Base-by-base conservation (phyloP, 2,329 filamentous ascomycete species). In the Fusarium proliferatum region DNA sequence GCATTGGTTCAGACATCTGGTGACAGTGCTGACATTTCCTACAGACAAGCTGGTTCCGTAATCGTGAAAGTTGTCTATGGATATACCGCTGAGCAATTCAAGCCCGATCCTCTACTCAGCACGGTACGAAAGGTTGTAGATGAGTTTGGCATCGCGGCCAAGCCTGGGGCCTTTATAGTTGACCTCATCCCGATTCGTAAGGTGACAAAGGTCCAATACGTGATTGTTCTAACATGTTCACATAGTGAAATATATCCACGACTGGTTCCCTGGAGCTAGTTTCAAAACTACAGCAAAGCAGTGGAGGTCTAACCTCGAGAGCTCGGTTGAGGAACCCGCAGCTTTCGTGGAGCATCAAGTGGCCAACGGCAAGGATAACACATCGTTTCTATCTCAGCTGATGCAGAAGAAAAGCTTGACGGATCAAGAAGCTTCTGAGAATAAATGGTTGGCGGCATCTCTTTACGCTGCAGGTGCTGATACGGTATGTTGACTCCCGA, bases 391-490 rank as follows among this genome's bases (percentile, higher is more conserved):
- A 0, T 64, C 71, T 2, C 55, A 53, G 6, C 28, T 75, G 1
- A 30, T 70, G 19, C 46, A 70, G 8, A 30, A 62, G 1, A 64
- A 42, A 1, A 15, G 67, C 34, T 57, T 45, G 16, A 57, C 39
- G 1, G 46, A 48, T 6, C 55, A 57, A 2, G 67, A 72, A 19
- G 39, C 15, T 15, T 61, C 70, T 11, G 62, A 63, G 6, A 75
- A 67, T 8, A 75, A 74, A 38, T 74, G 68, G 71, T 51, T 74
- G 5, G 73, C 71, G 1, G 64, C 65, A 30, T 69, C 74, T 3
- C 30, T 76, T 3, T 76, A 76, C n/a, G 69, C 71, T 3, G 73
- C 67, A 3, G 74, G 74, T 19, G 73, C 74, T 2, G 74, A 75
- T 64, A 76, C 74, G 1, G 73, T 76, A 41, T 33, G 59, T 1